Base-by-base conservation (phyloP, 176 grass and related monocot genomes). In the Dendrocalamus sinicus region DNA sequence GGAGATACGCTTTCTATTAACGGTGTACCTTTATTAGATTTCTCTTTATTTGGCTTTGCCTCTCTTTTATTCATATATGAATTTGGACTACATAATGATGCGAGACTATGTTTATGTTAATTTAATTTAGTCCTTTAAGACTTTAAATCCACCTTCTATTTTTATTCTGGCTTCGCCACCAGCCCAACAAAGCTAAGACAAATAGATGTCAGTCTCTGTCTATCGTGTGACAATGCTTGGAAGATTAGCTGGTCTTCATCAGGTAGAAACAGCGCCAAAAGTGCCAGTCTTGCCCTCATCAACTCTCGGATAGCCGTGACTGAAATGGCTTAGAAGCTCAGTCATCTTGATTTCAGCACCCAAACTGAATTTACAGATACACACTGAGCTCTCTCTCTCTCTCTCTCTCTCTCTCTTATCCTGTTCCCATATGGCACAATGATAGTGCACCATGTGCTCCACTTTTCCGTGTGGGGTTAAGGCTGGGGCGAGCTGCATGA, bases 391-490 rank as follows among this genome's bases (percentile, higher is more conserved):
- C 67, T 41, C 35, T 3, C 23, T 59, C 67, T 41, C 35, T 3
- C 23, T 59, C n/a, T n/a, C n/a, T n/a, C n/a, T n/a, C n/a, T n/a
- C n/a, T 47, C 13, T 40, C 17, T 13, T 30, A 61, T 39, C 20
- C 4, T 84, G 70, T 40, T 64, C 12, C 28, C 70, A 51, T 83
- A 73, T 37, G 57, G 44, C 2, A 73, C 67, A 58, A 60, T 60
- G 51, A 74, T 83, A 45, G 67, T 28, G 45, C 81, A 74, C 23
- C 55, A 71, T 83, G 81, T 83, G 81, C 43, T 83, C 26, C 16
- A 72, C 40, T 46, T 60, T 82, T 72, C 14, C 8, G 28, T 11
- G 81, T 74, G 70, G 61, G 77, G 61, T 30, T 22, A 67, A 50
- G 44, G 16, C 61, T 35, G 61, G 32, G 70, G 26, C 57, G 41